Base-by-base conservation (phyloP, 2,329 filamentous ascomycete genomes). In the Cryoendolithus antarcticus region DNA sequence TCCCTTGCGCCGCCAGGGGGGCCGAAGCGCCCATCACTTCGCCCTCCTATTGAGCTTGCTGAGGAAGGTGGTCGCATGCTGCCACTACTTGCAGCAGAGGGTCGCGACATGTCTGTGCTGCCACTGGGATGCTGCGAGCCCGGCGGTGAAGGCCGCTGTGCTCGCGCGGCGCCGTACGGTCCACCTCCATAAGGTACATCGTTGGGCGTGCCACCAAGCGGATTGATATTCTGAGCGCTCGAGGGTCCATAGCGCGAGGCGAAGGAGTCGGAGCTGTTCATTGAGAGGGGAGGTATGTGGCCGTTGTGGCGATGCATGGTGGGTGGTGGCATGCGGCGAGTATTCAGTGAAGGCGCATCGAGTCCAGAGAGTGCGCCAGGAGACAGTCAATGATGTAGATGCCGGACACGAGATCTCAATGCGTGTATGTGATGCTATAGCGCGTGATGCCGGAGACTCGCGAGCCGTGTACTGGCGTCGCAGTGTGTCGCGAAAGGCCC, bases 31-130 rank as follows among this genome's bases (percentile, higher is more conserved):
- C 83, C 86, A 57, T 82, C 80, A 61, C 86, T 95, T 37, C 85
- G 93, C 47, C 83, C 74, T 46, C 82, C 85, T 50, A 95, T 71
- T 4, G 89, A 96, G 48, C 81, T 85, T 19, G 91, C 89, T 39
- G 89, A 88, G 37, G 89, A 95, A 38, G 89, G 74, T 53, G 74
- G 75, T 49, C 63, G 64, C 43, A 62, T 62, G 37, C 44, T 47
- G 46, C 49, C 55, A 52, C 62, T 52, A 50, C 61, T 52, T 60
- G 64, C 62, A 66, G 75, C 63, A 67, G 70, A 60, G 68, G 72
- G 77, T 53, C 66, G 48, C 38, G 54, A 59, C 42, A 55, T 52
- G 39, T 57, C 56, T 29, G 57, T 61, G 19, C 59, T 59, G 49
- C 49, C 55, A 48, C 58, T 62, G 30, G 59, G 59, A 48, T 63